A percentile compares a stretch with the other conserved stretches of the same genome.
Evolutionary conservation across 139 green algal genomes (phyloP).

Genomic region (Chlamydomonas sp.): DNA sequence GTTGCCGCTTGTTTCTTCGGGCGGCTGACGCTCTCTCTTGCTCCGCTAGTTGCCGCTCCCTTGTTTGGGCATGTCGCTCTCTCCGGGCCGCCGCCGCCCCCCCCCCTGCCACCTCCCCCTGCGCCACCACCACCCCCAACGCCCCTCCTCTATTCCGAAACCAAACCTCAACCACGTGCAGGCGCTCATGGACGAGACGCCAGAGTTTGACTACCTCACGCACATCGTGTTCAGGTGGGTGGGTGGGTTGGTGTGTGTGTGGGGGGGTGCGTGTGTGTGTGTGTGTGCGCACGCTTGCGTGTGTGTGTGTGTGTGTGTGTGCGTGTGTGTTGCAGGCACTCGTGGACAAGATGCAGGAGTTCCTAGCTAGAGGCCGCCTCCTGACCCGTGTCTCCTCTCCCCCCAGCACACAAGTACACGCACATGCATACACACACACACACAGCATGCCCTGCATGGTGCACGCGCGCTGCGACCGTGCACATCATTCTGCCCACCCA

Average conservation of each 20-base stretch:
- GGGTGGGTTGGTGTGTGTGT: background rate
- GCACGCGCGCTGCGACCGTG: no score
- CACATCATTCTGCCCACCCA: no score
- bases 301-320: background rate
- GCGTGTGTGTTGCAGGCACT: no score
- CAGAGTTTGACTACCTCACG: conserved; percentile 95
- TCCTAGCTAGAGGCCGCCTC: no score
- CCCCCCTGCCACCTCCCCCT: background rate
- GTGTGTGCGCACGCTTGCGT: background rate
- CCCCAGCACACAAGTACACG: background rate
- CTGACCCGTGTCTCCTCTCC: no score
- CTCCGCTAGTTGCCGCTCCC: no score
- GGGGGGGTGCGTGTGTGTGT: background rate
- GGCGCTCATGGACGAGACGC: conserved; percentile 42
- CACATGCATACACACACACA: background rate
- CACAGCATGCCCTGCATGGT: no score
- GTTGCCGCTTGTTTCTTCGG: no score
- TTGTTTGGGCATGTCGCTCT: no score
- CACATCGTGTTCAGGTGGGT: conserved; percentile 32
- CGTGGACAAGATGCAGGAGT: background rate
- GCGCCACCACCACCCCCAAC: background rate
- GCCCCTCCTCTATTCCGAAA: background rate
- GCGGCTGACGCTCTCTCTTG: no score
- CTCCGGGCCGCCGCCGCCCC: no score
- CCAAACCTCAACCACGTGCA: conserved; percentile 27